Base-by-base conservation (phyloP, 1,139 yeast genomes). In the Candida albicans region DNA sequence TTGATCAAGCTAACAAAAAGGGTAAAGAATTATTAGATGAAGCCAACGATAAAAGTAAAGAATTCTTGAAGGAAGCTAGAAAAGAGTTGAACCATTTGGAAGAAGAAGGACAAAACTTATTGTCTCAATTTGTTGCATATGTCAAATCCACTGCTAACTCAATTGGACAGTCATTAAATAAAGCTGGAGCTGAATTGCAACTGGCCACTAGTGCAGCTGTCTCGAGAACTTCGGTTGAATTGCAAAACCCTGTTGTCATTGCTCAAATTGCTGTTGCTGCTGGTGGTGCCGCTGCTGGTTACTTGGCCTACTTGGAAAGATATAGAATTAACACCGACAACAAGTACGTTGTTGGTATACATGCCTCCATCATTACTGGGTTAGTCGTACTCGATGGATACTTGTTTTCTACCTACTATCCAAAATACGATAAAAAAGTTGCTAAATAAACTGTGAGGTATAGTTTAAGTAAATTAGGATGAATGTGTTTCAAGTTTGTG, bases 201-300 rank as follows among this genome's bases (percentile, higher is more conserved):
- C 41, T 42, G 13, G 40, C 47, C 33, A 33, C 58, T 1, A 43
- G 50, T n/a, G 30, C 38, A 18, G 41, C 47, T 4, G 43, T 51
- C 13, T 46, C 51, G 7, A 46, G 50, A 39, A 41, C 54, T 36
- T 46, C 52, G n/a, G 59, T 60, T 41, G 83, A 79, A 58, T 67
- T 82, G 51, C 73, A 80, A 57, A 81, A 82, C 65, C 88, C 88
- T 1, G 85, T 78, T 12, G 84, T 82, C 41, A 64, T 78, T 18
- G 62, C 77, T 32, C 86, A 82, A 61, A 61, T 74, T 2, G 65
- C 79, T 35, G 72, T 80, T 39, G 75, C 79, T 27, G 58, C 75
- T n/a, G 70, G 78, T 39, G 77, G 79, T 8, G 59, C 73, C 32
- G 68, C 75, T 29, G 80, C 79, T 8, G 72, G 78, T 24, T 68